Conservation (phyloP, 768 basidiomycete genomes). For the Mycena alexandri region DNA sequence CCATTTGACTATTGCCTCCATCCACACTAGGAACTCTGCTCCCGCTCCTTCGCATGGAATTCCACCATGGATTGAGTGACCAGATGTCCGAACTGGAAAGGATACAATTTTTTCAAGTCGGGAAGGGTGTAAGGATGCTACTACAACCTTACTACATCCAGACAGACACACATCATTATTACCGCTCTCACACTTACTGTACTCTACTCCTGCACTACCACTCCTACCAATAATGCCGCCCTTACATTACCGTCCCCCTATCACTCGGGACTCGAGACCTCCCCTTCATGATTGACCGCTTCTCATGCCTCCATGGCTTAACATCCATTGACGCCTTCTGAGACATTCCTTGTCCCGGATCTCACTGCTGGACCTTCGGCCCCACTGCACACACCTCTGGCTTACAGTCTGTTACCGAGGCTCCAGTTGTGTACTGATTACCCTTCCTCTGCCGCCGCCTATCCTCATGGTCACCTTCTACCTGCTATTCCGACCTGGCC, state of each 20-base stretch:
- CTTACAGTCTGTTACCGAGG: constrained; percentile 17
- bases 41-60: too few relatives aligned
- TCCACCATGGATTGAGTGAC: too few relatives aligned
- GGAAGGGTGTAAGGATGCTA: too few relatives aligned
- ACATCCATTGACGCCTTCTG: neutral
- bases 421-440: constrained; percentile 11
- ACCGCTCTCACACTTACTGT: constrained; percentile 1
- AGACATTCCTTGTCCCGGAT: too few relatives aligned
- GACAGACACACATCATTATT: constrained; percentile 23
- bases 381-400: constrained; percentile 18
- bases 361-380: neutral
- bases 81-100: too few relatives aligned
- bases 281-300: constrained; percentile 8
- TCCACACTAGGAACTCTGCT: too few relatives aligned
- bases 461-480: constrained; percentile 15
- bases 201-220: constrained; percentile 10
- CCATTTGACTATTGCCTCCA: too few relatives aligned
- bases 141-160: too few relatives aligned
- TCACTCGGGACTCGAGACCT: constrained; percentile 23
- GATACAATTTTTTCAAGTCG: too few relatives aligned
- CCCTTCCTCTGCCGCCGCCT: constrained; percentile 13
- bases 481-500: constrained; percentile 6
- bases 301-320: constrained; percentile 2
- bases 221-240: constrained; percentile 10
- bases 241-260: constrained; percentile 15